A percentile compares a stretch with the other conserved stretches of the same genome.
These are phyloP conservation scores for Kurtzmaniella fragi DNA, from an alignment of 805 yeast genomes.

Conservation along the genomic window DNA sequence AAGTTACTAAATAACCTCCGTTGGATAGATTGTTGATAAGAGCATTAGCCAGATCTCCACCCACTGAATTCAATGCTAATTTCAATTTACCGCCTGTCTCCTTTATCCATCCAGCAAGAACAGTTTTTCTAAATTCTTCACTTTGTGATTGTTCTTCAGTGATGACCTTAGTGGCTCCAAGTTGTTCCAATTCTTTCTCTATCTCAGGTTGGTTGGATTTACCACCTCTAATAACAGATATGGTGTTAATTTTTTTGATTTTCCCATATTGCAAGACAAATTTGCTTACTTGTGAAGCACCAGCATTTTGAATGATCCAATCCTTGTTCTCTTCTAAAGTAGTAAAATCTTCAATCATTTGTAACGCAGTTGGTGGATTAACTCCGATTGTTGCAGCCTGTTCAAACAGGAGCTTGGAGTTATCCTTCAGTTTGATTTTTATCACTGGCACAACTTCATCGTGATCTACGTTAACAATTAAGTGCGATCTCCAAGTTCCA, in stretches of 20 bases:
- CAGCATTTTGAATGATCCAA: conserved; percentile 31
- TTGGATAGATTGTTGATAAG: conserved; percentile 20
- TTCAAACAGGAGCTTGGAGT: conserved; percentile 26
- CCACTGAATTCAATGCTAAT: conserved; percentile 29
- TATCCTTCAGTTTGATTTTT: conserved; percentile 8
- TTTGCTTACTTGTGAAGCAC: conserved; percentile 29
- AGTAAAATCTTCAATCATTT: conserved; percentile 64
- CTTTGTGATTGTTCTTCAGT: conserved; percentile 21
- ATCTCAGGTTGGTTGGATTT: conserved; percentile 17
- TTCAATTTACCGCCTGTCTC: conserved; percentile 15
- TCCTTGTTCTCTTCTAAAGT: conserved; percentile 17
- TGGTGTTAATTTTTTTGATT: conserved; percentile 18
- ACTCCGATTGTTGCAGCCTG: conserved; percentile 85
- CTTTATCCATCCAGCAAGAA: conserved; percentile 9
- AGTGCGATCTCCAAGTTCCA: conserved; percentile 89
- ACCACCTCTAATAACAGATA: conserved; percentile 24
- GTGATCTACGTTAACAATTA: conserved; percentile 33
- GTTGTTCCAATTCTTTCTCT: conserved; percentile 13
- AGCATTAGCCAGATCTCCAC: conserved; percentile 17
- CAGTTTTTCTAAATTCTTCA: conserved; percentile 13
- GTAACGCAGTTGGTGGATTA: conserved; percentile 85
- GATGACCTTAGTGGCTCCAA: conserved; percentile 30
- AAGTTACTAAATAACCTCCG: conserved; percentile 25
- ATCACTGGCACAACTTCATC: conserved; percentile 36
- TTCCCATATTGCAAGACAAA: conserved; percentile 25